Conservation (phyloP, 192 early-diverging fungal genomes). For the Coemansia sp. region DNA sequence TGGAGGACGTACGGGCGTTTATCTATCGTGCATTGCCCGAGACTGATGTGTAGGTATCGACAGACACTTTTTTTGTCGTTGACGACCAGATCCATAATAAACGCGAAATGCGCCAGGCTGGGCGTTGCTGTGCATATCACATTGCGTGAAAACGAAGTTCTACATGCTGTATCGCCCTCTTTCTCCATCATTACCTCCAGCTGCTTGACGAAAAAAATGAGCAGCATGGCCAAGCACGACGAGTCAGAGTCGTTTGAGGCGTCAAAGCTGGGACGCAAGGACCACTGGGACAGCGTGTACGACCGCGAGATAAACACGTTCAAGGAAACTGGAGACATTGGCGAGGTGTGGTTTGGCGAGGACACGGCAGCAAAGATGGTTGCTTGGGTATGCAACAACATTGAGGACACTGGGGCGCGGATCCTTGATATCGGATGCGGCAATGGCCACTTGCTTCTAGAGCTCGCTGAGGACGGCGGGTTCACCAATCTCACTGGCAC, state of each 20-base stretch:
- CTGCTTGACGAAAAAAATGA: background rate
- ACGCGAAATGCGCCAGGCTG: background rate
- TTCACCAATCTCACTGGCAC: slow-evolving; percentile 75
- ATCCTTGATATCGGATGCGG: slow-evolving; percentile 89
- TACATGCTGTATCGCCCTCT: background rate
- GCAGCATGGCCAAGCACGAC: background rate
- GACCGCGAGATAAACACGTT: slow-evolving; percentile 78
- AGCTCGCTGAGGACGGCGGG: slow-evolving; percentile 61
- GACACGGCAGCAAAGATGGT: slow-evolving; percentile 82
- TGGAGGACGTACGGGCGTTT: slow-evolving; percentile 46
- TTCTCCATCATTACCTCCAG: background rate
- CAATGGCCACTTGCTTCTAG: slow-evolving; percentile 85
- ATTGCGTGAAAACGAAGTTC: background rate
- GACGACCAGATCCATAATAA: too few species aligned
- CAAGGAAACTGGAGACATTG: slow-evolving; percentile 79
- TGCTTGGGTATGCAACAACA: slow-evolving; percentile 66
- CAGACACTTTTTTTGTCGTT: too few species aligned
- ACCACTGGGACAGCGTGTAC: slow-evolving; percentile 82
- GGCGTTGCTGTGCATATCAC: background rate
- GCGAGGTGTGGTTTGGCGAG: slow-evolving; percentile 92
- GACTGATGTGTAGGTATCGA: slow-evolving; percentile 12
- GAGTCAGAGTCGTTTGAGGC: slow-evolving; percentile 28
- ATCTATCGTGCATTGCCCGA: slow-evolving; percentile 42
- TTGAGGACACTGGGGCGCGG: slow-evolving; percentile 17
- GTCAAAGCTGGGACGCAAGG: slow-evolving; percentile 44